These are phyloP conservation scores for Cordyceps javanica DNA, from an alignment of 2,329 filamentous ascomycete species.

Conservation along the genomic window DNA sequence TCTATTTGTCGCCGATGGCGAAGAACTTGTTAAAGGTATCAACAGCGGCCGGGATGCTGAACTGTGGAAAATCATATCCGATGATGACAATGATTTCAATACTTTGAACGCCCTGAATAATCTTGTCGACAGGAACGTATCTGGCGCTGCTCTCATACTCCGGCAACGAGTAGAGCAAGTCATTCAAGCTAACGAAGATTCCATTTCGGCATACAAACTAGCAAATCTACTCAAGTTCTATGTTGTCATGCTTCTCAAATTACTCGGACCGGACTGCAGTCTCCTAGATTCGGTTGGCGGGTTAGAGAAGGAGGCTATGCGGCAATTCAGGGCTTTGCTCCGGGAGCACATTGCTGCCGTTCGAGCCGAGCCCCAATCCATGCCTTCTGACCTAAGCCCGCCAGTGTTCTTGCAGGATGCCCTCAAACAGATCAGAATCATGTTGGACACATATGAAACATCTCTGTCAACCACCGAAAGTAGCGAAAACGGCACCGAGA, in stretches of 20 bases:
- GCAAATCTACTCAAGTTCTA: conserved; percentile 89
- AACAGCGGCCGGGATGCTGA: conserved; percentile 76
- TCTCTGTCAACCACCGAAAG: conserved; percentile 59
- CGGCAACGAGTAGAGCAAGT: conserved; percentile 86
- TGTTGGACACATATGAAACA: conserved; percentile 83
- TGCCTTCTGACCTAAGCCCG: conserved; percentile 66
- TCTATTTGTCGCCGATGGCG: conserved; percentile 83
- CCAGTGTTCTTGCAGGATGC: conserved; percentile 78
- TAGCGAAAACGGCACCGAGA: conserved; percentile 63
- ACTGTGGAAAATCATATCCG: conserved; percentile 65
- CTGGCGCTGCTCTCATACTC: conserved; percentile 75
- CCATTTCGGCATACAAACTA: conserved; percentile 81
- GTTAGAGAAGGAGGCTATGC: conserved; percentile 69
- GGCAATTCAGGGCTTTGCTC: conserved; percentile 76
- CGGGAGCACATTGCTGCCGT: conserved; percentile 72
- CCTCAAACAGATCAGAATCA: conserved; percentile 66
- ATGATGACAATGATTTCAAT: conserved; percentile 64
- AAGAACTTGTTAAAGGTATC: conserved; percentile 78
- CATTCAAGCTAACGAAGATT: conserved; percentile 86
- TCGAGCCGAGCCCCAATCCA: conserved; percentile 64
- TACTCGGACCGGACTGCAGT: conserved; percentile 63
- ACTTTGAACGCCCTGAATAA: conserved; percentile 75
- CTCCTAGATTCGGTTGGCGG: conserved; percentile 62
- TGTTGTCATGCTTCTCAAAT: conserved; percentile 71
- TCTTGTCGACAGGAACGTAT: conserved; percentile 79